Evolutionary conservation across 2,329 filamentous ascomycete genomes (phyloP).

Genomic region (Claviceps sp.): DNA sequence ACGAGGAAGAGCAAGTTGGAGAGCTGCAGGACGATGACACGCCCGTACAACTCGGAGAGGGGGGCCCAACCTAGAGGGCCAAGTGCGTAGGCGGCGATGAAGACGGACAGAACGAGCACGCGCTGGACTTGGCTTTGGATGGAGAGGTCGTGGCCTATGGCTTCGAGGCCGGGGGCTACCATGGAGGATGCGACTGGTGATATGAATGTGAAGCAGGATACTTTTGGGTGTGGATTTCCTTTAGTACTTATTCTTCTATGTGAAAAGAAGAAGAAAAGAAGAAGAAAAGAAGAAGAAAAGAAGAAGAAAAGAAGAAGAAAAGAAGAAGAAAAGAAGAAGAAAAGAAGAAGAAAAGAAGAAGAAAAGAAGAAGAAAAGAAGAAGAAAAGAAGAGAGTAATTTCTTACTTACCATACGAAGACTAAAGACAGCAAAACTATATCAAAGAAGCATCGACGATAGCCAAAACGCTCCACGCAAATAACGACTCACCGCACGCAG

Average conservation of each 20-base stretch:
- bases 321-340: not conserved
- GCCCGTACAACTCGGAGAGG: slow-evolving; percentile 45
- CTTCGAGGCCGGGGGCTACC: slow-evolving; percentile 31
- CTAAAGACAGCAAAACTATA: no score
- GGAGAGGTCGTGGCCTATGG: slow-evolving; percentile 39
- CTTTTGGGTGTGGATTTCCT: slow-evolving; percentile 1
- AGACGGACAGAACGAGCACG: slow-evolving; percentile 29
- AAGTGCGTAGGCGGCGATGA: slow-evolving; percentile 33
- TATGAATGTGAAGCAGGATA: slow-evolving; percentile 46
- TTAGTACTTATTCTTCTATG: no score
- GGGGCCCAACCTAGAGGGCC: slow-evolving; percentile 51
- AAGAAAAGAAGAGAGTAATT: no score
- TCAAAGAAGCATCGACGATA: no score
- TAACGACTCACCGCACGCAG: no score
- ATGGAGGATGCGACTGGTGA: slow-evolving; percentile 41
- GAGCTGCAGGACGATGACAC: slow-evolving; percentile 29
- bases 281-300: not conserved
- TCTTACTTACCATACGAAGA: no score
- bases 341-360: not conserved
- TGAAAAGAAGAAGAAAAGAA: not conserved
- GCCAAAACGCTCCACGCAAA: no score
- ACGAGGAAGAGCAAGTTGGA: slow-evolving; percentile 45
- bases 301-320: not conserved
- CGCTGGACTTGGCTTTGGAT: slow-evolving; percentile 31
- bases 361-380: no score